Conservation (phyloP, 108 stramenopile genomes). For the Mediolabrus comicus region DNA sequence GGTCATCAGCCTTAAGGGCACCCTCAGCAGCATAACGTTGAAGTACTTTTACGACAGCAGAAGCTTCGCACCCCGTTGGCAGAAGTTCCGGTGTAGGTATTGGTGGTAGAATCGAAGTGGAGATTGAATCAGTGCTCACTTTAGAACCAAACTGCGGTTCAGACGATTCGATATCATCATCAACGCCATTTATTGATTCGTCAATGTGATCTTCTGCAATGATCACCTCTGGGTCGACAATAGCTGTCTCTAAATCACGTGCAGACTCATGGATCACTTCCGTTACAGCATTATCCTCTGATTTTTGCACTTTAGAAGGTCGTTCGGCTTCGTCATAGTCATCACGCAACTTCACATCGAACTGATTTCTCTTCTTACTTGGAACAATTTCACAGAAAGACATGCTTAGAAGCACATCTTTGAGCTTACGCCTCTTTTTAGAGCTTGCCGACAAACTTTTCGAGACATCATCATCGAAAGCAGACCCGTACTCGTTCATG, state of each 20-base stretch:
- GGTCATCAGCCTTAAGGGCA: constrained; percentile 12
- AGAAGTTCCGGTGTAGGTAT: not conserved
- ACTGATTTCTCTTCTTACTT: not conserved
- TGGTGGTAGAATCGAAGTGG: not conserved
- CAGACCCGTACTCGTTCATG: constrained; percentile 2
- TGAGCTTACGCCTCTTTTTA: constrained; percentile 10
- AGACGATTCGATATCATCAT: not conserved
- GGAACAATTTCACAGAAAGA: not conserved
- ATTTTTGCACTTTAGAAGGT: not conserved
- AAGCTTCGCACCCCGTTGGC: not conserved
- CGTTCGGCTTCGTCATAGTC: not conserved
- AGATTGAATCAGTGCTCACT: not conserved
- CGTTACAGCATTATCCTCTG: no score
- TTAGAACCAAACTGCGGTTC: not conserved
- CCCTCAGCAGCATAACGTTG: constrained; percentile 9
- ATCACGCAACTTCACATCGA: not conserved
- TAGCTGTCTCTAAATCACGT: no score
- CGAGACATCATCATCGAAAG: not conserved
- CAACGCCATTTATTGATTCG: not conserved
- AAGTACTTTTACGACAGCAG: not conserved
- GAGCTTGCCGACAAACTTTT: not conserved
- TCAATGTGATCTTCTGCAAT: no score
- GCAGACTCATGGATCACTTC: no score
- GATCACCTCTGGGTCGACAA: not conserved
- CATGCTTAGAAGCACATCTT: constrained; percentile 2